phyloP scores from a whole-genome alignment of 2,329 filamentous ascomycete genomes.

The Colletotrichum lentis region DNA sequence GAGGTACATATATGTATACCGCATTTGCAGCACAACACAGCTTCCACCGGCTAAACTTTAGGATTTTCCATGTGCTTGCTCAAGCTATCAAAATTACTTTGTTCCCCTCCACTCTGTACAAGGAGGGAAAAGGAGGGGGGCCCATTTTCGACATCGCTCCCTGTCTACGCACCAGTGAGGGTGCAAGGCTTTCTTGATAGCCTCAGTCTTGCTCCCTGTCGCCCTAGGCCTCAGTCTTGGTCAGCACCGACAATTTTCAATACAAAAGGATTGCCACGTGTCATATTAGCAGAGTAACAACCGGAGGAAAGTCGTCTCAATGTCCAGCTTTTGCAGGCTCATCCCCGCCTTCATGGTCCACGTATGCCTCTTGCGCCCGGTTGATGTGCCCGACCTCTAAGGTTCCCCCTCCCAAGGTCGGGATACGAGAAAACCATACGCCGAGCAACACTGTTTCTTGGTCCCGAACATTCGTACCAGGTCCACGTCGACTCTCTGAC shows the following conservation, averaged over 20 bases:
- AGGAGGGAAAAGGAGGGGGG: too few species aligned
- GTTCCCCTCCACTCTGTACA: too few species aligned
- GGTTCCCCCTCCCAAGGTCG: too few species aligned
- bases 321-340: constrained; percentile 49
- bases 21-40: neutral
- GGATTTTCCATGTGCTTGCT: neutral
- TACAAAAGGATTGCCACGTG: neutral
- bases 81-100: too few species aligned
- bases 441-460: neutral
- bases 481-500: constrained; percentile 47
- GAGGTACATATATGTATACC: neutral
- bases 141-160: too few species aligned
- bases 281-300: neutral
- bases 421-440: neutral
- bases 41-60: neutral
- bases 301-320: neutral
- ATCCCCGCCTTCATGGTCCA: constrained; percentile 51
- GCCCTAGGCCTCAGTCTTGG: neutral
- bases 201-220: neutral
- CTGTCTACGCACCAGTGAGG: neutral
- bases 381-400: neutral
- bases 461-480: constrained; percentile 32
- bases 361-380: constrained; percentile 41
- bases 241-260: neutral
- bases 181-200: neutral